Base-by-base conservation (phyloP, 164 flowering plant genomes). In the Echeveria elegans region DNA sequence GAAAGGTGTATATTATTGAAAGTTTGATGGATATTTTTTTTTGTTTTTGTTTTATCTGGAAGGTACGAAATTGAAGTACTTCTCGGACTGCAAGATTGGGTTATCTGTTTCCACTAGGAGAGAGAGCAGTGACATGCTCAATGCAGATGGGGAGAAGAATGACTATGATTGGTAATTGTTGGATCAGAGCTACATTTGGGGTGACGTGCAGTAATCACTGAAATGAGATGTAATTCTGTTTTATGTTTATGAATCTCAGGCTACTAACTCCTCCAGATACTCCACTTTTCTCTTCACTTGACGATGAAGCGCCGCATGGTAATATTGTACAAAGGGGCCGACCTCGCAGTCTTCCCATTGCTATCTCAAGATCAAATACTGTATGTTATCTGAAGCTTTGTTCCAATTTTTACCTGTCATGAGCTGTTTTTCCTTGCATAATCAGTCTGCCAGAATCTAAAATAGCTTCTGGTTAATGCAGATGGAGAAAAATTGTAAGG, bases 201-300 rank as follows among this genome's bases (percentile, higher is more conserved):
- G 32, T n/a, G n/a, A n/a, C n/a, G n/a, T n/a, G n/a, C n/a, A n/a
- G n/a, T 34, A 34, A 34, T 23, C 4, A 26, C 2, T 64, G 68
- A 56, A 40, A 59, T 65, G 38, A 40, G 56, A 67, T 37, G 28
- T 8, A 47, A 56, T 26, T 3, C 19, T 66, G 18, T 70, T 41
- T 56, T 32, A 14, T 68, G 38, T 62, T 66, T 14, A 68, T 70
- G n/a, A 64, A 41, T 66, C 12, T 64, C 70, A 95, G 99, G 99
- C 79, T 95, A 65, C 74, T 92, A 65, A 95, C 99, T 76, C 99
- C 99, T 67, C 99, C 99, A 0, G 97, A 86, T 34, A 88, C 97
- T n/a, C 99, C 98, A n/a, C 95, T 95, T 37, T 95, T 88, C 68
- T 82, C 83, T 70, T 90, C 97, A 14, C 70, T 95, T 85, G 98